Evolutionary conservation across 495 filamentous ascomycete species (phyloP).

Genomic region (Evansstolkia leycettana): DNA sequence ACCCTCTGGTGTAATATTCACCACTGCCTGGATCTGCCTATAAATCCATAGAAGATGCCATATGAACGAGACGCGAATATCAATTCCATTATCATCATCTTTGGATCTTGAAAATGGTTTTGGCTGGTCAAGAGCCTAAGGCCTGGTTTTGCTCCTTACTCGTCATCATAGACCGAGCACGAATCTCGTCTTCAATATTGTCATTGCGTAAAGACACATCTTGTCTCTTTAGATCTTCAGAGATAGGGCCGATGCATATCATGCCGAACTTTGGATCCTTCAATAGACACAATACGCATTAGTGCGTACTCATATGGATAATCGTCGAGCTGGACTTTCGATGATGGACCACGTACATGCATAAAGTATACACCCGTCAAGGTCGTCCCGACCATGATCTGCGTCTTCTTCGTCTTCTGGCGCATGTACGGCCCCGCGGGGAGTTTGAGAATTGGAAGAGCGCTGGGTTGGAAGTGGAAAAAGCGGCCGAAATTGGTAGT

Average conservation of each 20-base stretch:
- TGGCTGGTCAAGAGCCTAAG: too few species aligned
- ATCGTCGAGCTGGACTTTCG: conserved; percentile 1
- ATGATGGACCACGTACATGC: conserved; percentile 2
- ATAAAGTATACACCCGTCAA: conserved; percentile 6
- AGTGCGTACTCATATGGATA: too few species aligned
- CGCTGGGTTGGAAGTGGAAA: conserved; percentile 2
- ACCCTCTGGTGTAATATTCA: too few species aligned
- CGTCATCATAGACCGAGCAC: not conserved
- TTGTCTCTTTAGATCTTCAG: not conserved
- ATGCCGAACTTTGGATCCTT: conserved; percentile 1
- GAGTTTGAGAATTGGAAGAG: conserved; percentile 1
- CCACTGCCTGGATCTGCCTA: too few species aligned
- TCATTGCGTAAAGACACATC: not conserved
- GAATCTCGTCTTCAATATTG: conserved; percentile 1
- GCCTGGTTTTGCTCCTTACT: too few species aligned
- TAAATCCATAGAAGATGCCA: too few species aligned
- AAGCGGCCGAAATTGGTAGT: conserved; percentile 1
- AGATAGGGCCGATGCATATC: not conserved
- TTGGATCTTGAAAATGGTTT: too few species aligned
- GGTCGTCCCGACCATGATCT: conserved; percentile 1
- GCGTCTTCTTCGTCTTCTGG: not conserved
- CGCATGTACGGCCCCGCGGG: conserved; percentile 1
- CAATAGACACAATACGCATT: too few species aligned
- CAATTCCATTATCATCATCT: too few species aligned
- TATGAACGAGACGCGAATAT: too few species aligned